These are phyloP conservation scores for Brettanomyces anomalus DNA, from an alignment of 805 yeast species.

Conservation along the genomic window DNA sequence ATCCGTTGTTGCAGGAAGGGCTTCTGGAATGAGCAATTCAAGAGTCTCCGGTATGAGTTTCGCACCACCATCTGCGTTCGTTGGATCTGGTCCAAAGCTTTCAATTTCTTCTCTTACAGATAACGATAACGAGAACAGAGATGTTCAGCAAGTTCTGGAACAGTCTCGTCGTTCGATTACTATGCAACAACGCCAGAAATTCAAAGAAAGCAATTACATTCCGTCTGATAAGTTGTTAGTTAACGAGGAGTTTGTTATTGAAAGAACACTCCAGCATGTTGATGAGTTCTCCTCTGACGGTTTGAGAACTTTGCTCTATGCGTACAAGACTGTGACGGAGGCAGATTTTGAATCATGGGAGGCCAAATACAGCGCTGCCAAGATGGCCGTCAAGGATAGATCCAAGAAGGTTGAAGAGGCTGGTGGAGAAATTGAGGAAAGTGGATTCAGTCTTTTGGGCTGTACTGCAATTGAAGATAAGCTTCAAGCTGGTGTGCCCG, in stretches of 20 bases:
- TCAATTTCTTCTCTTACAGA: conserved; percentile 11
- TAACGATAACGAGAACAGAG: conserved; percentile 17
- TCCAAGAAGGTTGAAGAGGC: conserved; percentile 54
- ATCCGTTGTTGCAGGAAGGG: neutral
- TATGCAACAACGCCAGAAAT: conserved; percentile 47
- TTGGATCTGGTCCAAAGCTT: neutral
- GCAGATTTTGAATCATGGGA: conserved; percentile 62
- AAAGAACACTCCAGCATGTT: conserved; percentile 78
- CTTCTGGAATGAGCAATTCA: conserved; percentile 2
- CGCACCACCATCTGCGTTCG: neutral
- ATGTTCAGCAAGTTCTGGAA: conserved; percentile 43
- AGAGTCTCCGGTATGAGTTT: neutral
- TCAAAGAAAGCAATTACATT: conserved; percentile 30
- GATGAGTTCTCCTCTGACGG: conserved; percentile 96
- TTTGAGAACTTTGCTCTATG: conserved; percentile 77
- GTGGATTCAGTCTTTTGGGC: conserved; percentile 62
- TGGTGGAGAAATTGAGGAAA: conserved; percentile 62
- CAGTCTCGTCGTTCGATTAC: conserved; percentile 52
- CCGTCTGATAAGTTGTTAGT: conserved; percentile 47
- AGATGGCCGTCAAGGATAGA: conserved; percentile 64
- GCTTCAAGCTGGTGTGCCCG: conserved; percentile 94
- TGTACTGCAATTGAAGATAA: conserved; percentile 98
- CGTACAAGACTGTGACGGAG: conserved; percentile 60
- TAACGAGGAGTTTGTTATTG: conserved; percentile 72
- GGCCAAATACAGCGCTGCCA: conserved; percentile 59